These are phyloP conservation scores for Calocybe cyanea DNA, from an alignment of 768 basidiomycete genomes.

Conservation along the genomic window DNA sequence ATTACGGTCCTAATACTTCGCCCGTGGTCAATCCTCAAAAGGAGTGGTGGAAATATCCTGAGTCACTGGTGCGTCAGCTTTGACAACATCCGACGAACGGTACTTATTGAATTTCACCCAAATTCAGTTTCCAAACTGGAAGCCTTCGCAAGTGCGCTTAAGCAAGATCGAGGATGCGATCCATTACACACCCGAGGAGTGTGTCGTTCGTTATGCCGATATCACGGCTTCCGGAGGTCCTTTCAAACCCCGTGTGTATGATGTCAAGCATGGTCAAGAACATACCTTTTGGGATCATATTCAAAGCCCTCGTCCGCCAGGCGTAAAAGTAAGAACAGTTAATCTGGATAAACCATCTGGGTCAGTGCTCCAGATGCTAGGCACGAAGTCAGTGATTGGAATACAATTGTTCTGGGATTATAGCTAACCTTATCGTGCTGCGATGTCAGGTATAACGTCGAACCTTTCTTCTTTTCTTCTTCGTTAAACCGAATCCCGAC, in stretches of 20 bases:
- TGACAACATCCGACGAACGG: neutral
- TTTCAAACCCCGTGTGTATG: constrained; percentile 10
- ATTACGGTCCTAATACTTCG: neutral
- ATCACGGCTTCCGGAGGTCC: constrained; percentile 33
- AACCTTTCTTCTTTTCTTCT: constrained; percentile 67
- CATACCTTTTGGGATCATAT: neutral
- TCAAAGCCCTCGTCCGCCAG: constrained; percentile 1
- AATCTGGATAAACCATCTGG: constrained; percentile 53
- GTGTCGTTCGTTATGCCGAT: neutral
- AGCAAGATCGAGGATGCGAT: constrained; percentile 27
- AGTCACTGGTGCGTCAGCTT: constrained; percentile 20
- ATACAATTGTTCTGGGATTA: neutral
- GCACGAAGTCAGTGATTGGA: constrained; percentile 40
- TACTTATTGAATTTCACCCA: neutral
- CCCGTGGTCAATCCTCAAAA: constrained; percentile 3
- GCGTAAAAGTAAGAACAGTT: neutral
- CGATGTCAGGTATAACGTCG: constrained; percentile 49
- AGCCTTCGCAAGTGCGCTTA: constrained; percentile 26
- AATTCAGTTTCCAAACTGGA: constrained; percentile 39
- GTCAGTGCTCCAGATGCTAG: constrained; percentile 56
- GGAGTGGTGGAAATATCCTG: constrained; percentile 33
- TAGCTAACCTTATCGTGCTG: constrained; percentile 17
- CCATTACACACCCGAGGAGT: neutral
- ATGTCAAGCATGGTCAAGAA: constrained; percentile 2
- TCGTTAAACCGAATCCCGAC: constrained; percentile 67